Evolutionary conservation across 78 protist species (phyloP).

Genomic region (Anaeramoeba flamelloides): DNA sequence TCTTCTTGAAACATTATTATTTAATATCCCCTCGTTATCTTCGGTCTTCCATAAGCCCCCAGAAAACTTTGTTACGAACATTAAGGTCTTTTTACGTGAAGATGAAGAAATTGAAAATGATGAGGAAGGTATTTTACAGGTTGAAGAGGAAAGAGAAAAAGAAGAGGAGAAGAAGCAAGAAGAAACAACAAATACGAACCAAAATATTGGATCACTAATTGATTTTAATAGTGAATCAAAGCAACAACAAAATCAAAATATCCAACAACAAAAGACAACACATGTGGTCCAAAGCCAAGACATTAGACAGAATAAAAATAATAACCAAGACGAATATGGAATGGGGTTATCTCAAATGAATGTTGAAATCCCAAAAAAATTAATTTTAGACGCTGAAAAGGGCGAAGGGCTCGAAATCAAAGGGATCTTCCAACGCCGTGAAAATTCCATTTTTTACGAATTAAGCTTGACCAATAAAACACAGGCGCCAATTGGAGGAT

Average conservation of each 20-base stretch:
- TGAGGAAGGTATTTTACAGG: background rate
- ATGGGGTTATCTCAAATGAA: background rate
- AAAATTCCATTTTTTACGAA: background rate
- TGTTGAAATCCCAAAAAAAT: background rate
- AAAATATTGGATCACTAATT: background rate
- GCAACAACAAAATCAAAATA: background rate
- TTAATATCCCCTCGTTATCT: background rate
- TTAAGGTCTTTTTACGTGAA: background rate
- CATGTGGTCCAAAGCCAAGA: too few relatives aligned
- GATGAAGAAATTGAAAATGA: background rate
- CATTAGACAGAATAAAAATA: too few relatives aligned
- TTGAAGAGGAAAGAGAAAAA: background rate
- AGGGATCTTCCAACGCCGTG: background rate
- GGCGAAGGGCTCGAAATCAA: background rate
- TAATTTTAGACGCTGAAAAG: background rate
- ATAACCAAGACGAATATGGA: background rate
- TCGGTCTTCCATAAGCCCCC: background rate
- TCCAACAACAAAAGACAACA: background rate
- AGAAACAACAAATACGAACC: background rate
- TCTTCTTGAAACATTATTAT: background rate
- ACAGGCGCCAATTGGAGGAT: background rate
- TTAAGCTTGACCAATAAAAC: background rate
- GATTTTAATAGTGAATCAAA: background rate
- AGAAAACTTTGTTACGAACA: background rate
- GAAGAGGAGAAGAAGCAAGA: background rate